These are phyloP conservation scores for Fusarium humuli DNA, from an alignment of 2,329 filamentous ascomycete species.

Conservation along the genomic window DNA sequence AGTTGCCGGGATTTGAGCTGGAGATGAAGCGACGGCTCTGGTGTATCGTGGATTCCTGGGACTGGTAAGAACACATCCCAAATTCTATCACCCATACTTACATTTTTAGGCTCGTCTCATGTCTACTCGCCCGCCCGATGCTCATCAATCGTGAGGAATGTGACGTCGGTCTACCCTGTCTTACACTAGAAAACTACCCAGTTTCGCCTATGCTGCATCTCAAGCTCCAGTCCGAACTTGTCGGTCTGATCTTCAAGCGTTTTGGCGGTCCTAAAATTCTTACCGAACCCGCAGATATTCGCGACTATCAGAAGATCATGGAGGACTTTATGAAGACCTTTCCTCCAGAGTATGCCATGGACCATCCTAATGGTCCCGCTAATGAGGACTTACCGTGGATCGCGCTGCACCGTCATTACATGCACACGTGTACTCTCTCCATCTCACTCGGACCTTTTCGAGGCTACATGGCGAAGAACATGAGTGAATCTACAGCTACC, in stretches of 20 bases:
- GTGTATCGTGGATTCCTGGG: constrained; percentile 29
- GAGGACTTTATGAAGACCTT: constrained; percentile 23
- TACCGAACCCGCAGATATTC: constrained; percentile 3
- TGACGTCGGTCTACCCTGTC: constrained; percentile 15
- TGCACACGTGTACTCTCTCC: constrained; percentile 22
- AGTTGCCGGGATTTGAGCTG: constrained; percentile 14
- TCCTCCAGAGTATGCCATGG: constrained; percentile 18
- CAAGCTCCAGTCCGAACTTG: constrained; percentile 24
- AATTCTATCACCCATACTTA: fast-evolving
- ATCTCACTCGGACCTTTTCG: constrained; percentile 20
- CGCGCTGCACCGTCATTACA: constrained; percentile 23
- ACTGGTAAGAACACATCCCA: not conserved
- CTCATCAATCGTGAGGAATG: constrained; percentile 24
- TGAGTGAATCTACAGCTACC: not conserved
- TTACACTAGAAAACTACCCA: constrained; percentile 21
- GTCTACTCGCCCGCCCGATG: constrained; percentile 18
- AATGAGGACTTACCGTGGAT: constrained; percentile 25
- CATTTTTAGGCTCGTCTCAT: constrained; percentile 10
- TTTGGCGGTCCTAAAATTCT: constrained; percentile 17
- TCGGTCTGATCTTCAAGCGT: constrained; percentile 20
- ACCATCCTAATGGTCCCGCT: constrained; percentile 8
- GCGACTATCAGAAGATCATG: constrained; percentile 9
- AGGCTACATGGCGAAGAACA: constrained; percentile 23
- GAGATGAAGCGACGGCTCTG: constrained; percentile 26
- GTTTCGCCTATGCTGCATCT: constrained; percentile 26